These are phyloP conservation scores for Malbranchea cinnamomea DNA, from an alignment of 2,329 filamentous ascomycete species.

Conservation along the genomic window DNA sequence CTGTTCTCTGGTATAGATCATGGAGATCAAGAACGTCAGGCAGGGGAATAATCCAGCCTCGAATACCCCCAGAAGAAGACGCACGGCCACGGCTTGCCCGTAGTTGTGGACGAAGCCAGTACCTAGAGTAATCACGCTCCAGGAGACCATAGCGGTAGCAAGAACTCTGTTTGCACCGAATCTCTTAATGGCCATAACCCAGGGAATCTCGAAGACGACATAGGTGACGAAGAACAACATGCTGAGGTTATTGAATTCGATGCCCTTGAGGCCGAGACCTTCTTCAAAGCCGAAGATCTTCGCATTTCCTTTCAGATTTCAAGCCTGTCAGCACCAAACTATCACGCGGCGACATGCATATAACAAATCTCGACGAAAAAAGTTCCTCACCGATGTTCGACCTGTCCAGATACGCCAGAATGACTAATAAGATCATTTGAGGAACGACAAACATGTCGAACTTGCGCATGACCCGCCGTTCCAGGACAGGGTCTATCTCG, in stretches of 20 bases:
- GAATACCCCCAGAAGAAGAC: slow-evolving; percentile 35
- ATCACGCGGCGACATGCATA: slow-evolving; percentile 52
- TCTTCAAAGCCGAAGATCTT: slow-evolving; percentile 12
- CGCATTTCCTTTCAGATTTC: slow-evolving; percentile 48
- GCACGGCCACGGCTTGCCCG: slow-evolving; percentile 29
- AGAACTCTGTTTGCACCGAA: slow-evolving; percentile 34
- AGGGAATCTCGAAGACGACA: slow-evolving; percentile 36
- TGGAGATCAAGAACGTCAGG: slow-evolving; percentile 34
- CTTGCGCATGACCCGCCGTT: slow-evolving; percentile 9
- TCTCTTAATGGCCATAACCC: slow-evolving; percentile 36
- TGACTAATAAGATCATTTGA: slow-evolving; percentile 11
- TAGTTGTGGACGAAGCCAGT: slow-evolving; percentile 31
- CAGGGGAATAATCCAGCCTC: slow-evolving; percentile 38
- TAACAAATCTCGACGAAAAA: slow-evolving; percentile 45
- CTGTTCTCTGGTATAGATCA: slow-evolving; percentile 43
- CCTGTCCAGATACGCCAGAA: slow-evolving; percentile 43
- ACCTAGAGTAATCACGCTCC: slow-evolving; percentile 35
- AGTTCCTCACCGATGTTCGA: slow-evolving; percentile 55
- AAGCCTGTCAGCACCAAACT: slow-evolving; percentile 44
- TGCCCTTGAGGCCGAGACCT: slow-evolving; percentile 2
- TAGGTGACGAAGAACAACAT: slow-evolving; percentile 36
- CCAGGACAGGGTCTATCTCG: slow-evolving; percentile 10
- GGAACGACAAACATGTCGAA: slow-evolving; percentile 11
- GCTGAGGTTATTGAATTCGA: slow-evolving; percentile 24
- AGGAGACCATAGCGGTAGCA: slow-evolving; percentile 35